These are phyloP conservation scores for Coniochaeta prunicola DNA, from an alignment of 2,329 filamentous ascomycete species.

Conservation along the genomic window DNA sequence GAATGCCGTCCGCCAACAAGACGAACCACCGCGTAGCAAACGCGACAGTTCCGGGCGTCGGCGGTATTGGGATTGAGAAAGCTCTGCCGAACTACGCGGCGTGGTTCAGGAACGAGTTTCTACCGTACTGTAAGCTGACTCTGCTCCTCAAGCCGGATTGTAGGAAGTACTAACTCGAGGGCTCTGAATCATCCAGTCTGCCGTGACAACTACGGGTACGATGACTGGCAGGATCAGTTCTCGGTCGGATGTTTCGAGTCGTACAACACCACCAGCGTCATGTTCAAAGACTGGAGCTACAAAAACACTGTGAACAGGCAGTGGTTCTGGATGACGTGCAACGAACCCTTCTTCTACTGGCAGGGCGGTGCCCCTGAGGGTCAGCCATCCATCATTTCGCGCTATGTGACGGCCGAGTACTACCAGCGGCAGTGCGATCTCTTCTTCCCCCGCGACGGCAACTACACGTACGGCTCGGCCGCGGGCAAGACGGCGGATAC, in stretches of 20 bases:
- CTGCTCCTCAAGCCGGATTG: not conserved
- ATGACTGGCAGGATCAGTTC: constrained; percentile 28
- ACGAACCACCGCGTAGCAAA: constrained; percentile 9
- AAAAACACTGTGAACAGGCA: constrained; percentile 40
- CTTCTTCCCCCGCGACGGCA: constrained; percentile 42
- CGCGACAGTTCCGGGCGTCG: constrained; percentile 20
- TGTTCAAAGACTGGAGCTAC: constrained; percentile 42
- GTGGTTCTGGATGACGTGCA: constrained; percentile 57
- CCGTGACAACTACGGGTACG: constrained; percentile 34
- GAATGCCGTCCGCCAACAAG: constrained; percentile 2
- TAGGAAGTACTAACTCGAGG: not conserved
- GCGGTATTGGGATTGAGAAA: constrained; percentile 44
- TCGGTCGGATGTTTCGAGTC: constrained; percentile 45
- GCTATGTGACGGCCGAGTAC: constrained; percentile 42
- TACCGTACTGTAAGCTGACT: constrained; percentile 38
- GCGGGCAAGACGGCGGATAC: constrained; percentile 35
- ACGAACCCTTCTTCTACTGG: constrained; percentile 54
- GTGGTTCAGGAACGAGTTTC: constrained; percentile 38
- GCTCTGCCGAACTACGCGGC: constrained; percentile 46
- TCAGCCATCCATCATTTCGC: constrained; percentile 40
- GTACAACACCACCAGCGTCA: constrained; percentile 38
- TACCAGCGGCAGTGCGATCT: constrained; percentile 47
- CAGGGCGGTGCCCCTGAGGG: constrained; percentile 42
- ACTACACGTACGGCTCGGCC: constrained; percentile 40
- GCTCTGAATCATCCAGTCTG: constrained; percentile 29